A percentile compares a stretch with the other conserved stretches of the same genome.
Conservation (phyloP, 495 filamentous ascomycete genomes). For the Podospora fimiseda region DNA sequence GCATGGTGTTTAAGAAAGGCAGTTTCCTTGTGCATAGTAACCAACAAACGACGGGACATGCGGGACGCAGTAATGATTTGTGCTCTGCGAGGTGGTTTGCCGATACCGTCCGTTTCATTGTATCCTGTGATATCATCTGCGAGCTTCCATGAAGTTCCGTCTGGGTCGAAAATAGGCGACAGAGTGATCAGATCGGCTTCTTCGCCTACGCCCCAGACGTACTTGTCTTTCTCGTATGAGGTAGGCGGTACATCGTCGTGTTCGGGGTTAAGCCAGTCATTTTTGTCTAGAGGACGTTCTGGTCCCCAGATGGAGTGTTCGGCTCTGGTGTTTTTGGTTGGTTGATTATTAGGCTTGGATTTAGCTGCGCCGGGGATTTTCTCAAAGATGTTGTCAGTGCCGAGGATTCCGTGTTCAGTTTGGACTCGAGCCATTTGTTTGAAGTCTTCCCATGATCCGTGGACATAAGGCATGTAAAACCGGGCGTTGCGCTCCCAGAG, state of each 20-base stretch:
- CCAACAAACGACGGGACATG: slow-evolving; percentile 72
- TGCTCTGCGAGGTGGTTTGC: slow-evolving; percentile 70
- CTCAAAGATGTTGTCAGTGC: slow-evolving; percentile 65
- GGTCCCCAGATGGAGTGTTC: slow-evolving; percentile 85
- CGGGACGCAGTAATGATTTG: slow-evolving; percentile 83
- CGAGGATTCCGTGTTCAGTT: slow-evolving; percentile 72
- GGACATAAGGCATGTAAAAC: slow-evolving; percentile 84
- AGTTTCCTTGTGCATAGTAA: slow-evolving; percentile 86
- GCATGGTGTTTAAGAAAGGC: slow-evolving; percentile 74
- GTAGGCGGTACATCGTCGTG: slow-evolving; percentile 65
- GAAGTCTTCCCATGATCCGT: slow-evolving; percentile 91
- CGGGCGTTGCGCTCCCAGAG: slow-evolving; percentile 90
- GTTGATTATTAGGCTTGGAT: slow-evolving; percentile 14
- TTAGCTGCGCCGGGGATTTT: slow-evolving; percentile 33
- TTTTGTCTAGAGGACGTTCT: slow-evolving; percentile 53
- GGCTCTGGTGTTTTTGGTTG: slow-evolving; percentile 26
- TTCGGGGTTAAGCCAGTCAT: slow-evolving; percentile 63
- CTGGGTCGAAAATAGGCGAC: slow-evolving; percentile 89
- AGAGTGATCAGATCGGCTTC: slow-evolving; percentile 91
- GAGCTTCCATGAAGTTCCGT: slow-evolving; percentile 81
- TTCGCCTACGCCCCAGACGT: slow-evolving; percentile 84
- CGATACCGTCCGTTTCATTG: slow-evolving; percentile 47
- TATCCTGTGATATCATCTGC: slow-evolving; percentile 87
- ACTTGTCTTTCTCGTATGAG: slow-evolving; percentile 68
- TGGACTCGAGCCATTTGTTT: slow-evolving; percentile 86